A percentile compares a stretch with the other conserved stretches of the same genome.
These are phyloP conservation scores for Termitomyces sp. DNA, from an alignment of 768 basidiomycete genomes.

Conservation along the genomic window DNA sequence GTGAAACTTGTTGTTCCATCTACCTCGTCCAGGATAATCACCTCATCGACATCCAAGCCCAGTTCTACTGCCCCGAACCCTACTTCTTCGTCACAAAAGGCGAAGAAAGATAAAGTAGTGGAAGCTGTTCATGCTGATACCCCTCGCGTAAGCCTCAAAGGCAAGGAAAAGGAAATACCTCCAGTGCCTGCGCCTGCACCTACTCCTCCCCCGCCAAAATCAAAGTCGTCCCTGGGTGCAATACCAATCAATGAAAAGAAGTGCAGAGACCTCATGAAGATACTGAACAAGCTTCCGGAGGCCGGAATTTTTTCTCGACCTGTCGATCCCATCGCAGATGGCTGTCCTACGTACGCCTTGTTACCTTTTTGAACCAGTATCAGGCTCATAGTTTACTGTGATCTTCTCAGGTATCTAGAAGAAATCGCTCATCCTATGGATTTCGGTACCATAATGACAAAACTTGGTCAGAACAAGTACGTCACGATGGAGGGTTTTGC, in stretches of 20 bases:
- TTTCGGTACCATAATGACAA: slow-evolving; percentile 72
- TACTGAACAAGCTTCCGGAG: slow-evolving; percentile 57
- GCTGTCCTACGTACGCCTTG: slow-evolving; percentile 80
- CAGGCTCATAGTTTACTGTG: neutral
- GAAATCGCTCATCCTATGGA: slow-evolving; percentile 95
- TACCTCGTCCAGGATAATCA: slow-evolving; percentile 13
- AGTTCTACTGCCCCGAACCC: slow-evolving; percentile 13
- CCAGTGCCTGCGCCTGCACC: slow-evolving; percentile 17
- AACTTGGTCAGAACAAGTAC: slow-evolving; percentile 66
- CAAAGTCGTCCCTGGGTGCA: slow-evolving; percentile 28
- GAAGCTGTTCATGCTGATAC: slow-evolving; percentile 22
- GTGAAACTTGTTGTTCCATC: slow-evolving; percentile 17
- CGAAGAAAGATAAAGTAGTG: slow-evolving; percentile 41
- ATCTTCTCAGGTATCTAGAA: slow-evolving; percentile 66
- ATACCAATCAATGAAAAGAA: slow-evolving; percentile 78
- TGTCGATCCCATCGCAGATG: slow-evolving; percentile 78
- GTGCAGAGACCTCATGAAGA: slow-evolving; percentile 66
- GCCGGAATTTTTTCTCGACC: slow-evolving; percentile 71
- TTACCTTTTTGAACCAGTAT: neutral
- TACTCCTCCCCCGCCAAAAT: slow-evolving; percentile 30
- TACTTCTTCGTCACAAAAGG: slow-evolving; percentile 14
- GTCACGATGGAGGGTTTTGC: slow-evolving; percentile 76
- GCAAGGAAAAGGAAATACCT: slow-evolving; percentile 65
- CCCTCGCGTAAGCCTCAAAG: slow-evolving; percentile 49
- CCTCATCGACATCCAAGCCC: slow-evolving; percentile 1